A percentile compares a stretch with the other conserved stretches of the same genome.
Conservation (phyloP, 2,329 filamentous ascomycete genomes). For the Ascochyta koolunga region DNA sequence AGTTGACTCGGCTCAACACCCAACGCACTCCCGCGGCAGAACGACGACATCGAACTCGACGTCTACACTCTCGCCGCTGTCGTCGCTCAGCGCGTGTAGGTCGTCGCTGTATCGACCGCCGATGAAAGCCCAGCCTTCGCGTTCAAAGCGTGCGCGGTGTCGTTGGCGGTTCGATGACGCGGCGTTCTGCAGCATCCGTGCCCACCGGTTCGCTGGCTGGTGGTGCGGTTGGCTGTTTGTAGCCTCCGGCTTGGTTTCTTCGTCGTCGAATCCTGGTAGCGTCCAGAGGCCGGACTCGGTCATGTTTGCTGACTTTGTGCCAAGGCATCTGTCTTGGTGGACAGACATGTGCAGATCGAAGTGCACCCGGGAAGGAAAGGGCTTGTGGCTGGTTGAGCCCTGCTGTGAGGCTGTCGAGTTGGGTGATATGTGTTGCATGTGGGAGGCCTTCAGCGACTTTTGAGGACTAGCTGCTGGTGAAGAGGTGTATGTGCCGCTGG, state of each 20-base stretch:
- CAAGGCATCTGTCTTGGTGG: conserved; percentile 33
- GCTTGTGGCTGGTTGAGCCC: neutral
- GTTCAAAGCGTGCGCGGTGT: conserved; percentile 35
- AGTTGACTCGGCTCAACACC: neutral
- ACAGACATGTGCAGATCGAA: conserved; percentile 22
- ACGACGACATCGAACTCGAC: conserved; percentile 46
- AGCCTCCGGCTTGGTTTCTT: conserved; percentile 24
- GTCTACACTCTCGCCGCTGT: conserved; percentile 38
- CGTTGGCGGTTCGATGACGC: conserved; percentile 40
- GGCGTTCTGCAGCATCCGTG: conserved; percentile 28
- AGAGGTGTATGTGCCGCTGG: neutral
- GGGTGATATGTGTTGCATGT: conserved; percentile 1
- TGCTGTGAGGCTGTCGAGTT: neutral
- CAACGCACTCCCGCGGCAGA: conserved; percentile 14
- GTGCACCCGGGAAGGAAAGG: neutral
- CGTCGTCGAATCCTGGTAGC: conserved; percentile 40
- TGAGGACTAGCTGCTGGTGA: neutral
- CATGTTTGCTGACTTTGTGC: conserved; percentile 21
- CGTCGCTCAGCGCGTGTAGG: conserved; percentile 20
- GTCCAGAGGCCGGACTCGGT: conserved; percentile 41
- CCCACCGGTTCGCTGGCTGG: conserved; percentile 21
- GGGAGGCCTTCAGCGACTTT: conserved; percentile 2
- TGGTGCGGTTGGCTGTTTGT: neutral
- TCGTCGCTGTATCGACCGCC: conserved; percentile 25
- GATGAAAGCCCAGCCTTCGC: conserved; percentile 45